Evolutionary conservation across 2,329 filamentous ascomycete species (phyloP).

Genomic region (Colletotrichum cereale): DNA sequence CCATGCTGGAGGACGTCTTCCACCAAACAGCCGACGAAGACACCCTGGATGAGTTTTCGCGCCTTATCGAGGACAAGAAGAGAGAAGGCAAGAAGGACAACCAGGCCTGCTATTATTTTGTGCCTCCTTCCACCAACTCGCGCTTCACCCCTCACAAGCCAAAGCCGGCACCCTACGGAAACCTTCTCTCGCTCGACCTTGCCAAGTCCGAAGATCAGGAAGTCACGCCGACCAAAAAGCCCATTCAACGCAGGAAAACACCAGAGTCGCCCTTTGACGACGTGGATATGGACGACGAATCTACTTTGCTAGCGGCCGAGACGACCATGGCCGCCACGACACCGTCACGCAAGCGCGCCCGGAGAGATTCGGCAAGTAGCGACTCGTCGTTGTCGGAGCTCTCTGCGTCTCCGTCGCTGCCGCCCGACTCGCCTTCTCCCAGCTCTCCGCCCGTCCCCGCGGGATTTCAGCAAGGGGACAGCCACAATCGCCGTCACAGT

Average conservation of each 20-base stretch:
- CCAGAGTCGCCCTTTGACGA: constrained; percentile 24
- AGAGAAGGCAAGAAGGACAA: constrained; percentile 67
- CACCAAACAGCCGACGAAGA: constrained; percentile 67
- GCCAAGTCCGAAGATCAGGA: constrained; percentile 42
- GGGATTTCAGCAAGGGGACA: constrained; percentile 23
- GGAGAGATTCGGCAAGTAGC: constrained; percentile 55
- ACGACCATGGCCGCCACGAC: constrained; percentile 42
- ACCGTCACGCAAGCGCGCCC: constrained; percentile 51
- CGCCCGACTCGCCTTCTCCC: constrained; percentile 51
- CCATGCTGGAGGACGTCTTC: constrained; percentile 70
- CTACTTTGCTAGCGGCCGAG: constrained; percentile 26
- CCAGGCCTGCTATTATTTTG: constrained; percentile 66
- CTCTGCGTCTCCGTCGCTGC: constrained; percentile 45
- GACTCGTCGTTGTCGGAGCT: constrained; percentile 59
- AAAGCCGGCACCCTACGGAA: constrained; percentile 62
- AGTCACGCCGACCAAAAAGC: constrained; percentile 36
- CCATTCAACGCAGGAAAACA: constrained; percentile 22
- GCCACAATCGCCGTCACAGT: constrained; percentile 42
- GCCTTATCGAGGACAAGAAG: constrained; percentile 66
- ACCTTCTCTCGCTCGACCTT: constrained; percentile 59
- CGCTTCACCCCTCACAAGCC: constrained; percentile 59
- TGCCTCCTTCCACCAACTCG: constrained; percentile 59
- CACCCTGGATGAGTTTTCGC: constrained; percentile 64
- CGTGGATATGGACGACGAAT: constrained; percentile 20
- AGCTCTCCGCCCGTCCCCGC: constrained; percentile 44